Evolutionary conservation across 495 filamentous ascomycete genomes (phyloP).

Genomic region (Aspergillus avenaceus): DNA sequence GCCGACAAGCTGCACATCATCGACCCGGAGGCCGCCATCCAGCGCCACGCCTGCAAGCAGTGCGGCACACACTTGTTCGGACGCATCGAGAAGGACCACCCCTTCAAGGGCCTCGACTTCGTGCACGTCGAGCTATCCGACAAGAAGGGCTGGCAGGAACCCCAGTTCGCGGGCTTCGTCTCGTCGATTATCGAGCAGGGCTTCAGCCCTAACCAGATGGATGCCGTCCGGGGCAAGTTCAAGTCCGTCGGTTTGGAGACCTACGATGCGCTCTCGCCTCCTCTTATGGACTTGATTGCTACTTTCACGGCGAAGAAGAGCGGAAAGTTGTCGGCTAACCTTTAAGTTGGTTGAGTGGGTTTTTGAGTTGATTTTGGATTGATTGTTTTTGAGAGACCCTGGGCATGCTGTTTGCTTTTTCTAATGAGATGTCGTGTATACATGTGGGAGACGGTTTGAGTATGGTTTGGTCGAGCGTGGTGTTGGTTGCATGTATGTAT

Average conservation of each 20-base stretch:
- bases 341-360: not conserved
- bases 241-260: slow-evolving; percentile 45
- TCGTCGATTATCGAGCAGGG: slow-evolving; percentile 60
- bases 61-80: slow-evolving; percentile 57
- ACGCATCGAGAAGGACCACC: slow-evolving; percentile 55
- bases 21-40: slow-evolving; percentile 50
- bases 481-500: too few relatives aligned
- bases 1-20: slow-evolving; percentile 49
- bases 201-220: slow-evolving; percentile 48
- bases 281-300: slow-evolving; percentile 56
- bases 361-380: too few relatives aligned
- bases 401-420: too few relatives aligned
- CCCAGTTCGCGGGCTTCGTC: slow-evolving; percentile 59
- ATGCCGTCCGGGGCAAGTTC: slow-evolving; percentile 45
- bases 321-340: slow-evolving; percentile 13
- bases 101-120: slow-evolving; percentile 60
- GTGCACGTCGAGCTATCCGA: slow-evolving; percentile 56
- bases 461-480: too few relatives aligned
- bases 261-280: slow-evolving; percentile 53
- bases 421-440: too few relatives aligned
- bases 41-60: slow-evolving; percentile 51
- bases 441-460: too few relatives aligned
- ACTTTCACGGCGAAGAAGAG: slow-evolving; percentile 47
- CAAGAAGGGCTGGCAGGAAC: slow-evolving; percentile 56
- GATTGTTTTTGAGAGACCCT: too few relatives aligned